Percentiles rank a stretch among this genome's conserved stretches.
phyloP scores from a whole-genome alignment of 805 yeast genomes.

The Candida multigemmis region DNA sequence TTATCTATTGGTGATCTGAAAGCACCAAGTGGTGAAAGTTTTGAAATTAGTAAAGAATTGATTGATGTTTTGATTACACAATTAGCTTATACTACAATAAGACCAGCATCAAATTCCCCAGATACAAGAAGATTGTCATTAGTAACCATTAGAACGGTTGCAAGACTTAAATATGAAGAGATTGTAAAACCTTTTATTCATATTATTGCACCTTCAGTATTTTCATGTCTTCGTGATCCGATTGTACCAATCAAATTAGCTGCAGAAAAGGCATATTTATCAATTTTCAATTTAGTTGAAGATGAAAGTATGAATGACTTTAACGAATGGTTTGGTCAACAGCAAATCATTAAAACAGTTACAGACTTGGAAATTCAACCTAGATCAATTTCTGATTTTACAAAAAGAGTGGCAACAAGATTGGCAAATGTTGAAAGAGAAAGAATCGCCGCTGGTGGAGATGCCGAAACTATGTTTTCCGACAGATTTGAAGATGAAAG shows the following conservation, averaged over 20 bases:
- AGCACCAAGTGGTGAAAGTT: conserved; percentile 15
- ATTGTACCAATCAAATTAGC: conserved; percentile 88
- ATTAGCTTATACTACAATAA: conserved; percentile 38
- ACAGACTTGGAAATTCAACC: conserved; percentile 33
- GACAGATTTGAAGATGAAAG: conserved; percentile 80
- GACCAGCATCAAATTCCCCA: conserved; percentile 51
- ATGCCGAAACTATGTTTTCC: conserved; percentile 72
- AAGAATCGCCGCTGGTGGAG: conserved; percentile 84
- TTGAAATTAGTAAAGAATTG: conserved; percentile 35
- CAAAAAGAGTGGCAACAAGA: conserved; percentile 82
- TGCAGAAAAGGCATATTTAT: conserved; percentile 82
- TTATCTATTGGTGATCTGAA: conserved; percentile 37
- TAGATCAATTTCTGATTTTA: conserved; percentile 81
- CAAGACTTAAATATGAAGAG: conserved; percentile 47
- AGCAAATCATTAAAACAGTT: conserved; percentile 25
- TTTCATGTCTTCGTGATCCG: conserved; percentile 78
- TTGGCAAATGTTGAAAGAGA: conserved; percentile 84
- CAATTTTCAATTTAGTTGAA: conserved; percentile 63
- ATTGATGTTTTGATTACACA: conserved; percentile 36
- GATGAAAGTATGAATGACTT: conserved; percentile 48
- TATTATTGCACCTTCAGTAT: conserved; percentile 60
- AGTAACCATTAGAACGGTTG: conserved; percentile 66
- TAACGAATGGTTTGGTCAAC: conserved; percentile 52
- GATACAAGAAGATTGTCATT: conserved; percentile 78
- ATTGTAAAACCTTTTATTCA: conserved; percentile 47